Conservation (phyloP, 2,329 filamentous ascomycete species). For the Thermothelomyces thermophilus region DNA sequence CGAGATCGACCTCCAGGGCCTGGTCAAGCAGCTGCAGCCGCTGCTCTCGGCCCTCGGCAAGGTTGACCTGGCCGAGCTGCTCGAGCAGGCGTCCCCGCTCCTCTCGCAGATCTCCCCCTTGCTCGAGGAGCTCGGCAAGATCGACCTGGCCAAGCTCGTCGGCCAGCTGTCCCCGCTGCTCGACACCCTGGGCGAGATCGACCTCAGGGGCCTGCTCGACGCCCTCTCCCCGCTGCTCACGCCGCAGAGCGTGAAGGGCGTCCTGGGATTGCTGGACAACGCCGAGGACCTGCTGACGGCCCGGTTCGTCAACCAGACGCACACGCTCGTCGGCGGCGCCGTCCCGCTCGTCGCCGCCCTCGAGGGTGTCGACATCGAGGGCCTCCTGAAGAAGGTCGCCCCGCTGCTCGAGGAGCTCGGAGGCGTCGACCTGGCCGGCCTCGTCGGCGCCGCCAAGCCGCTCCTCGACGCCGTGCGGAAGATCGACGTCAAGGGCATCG, state of each 20-base stretch:
- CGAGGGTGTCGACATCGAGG: conserved; percentile 32
- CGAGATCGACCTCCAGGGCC: not conserved
- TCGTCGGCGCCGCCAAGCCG: conserved; percentile 11
- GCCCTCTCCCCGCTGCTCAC: conserved; percentile 27
- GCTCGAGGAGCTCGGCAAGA: conserved; percentile 5
- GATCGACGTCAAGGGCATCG: conserved; percentile 12
- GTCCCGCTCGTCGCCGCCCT: conserved; percentile 33
- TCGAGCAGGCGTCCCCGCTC: conserved; percentile 6
- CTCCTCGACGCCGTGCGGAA: conserved; percentile 8
- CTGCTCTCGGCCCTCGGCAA: conserved; percentile 8
- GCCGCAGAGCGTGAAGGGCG: conserved; percentile 26
- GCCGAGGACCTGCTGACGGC: conserved; percentile 29
- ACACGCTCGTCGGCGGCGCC: conserved; percentile 33
- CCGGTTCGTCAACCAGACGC: conserved; percentile 37
- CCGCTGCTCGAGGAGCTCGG: conserved; percentile 12
- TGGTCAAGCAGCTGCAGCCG: conserved; percentile 7
- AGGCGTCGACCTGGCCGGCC: conserved; percentile 10
- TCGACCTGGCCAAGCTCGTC: conserved; percentile 16
- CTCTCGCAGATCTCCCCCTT: conserved; percentile 6
- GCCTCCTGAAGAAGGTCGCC: conserved; percentile 22
- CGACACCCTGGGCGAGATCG: conserved; percentile 26
- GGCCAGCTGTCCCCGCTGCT: conserved; percentile 26
- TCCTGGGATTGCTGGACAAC: conserved; percentile 29
- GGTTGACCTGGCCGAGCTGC: conserved; percentile 3
- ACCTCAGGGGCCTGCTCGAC: conserved; percentile 28